Conservation (phyloP, 164 flowering plant genomes). For the Euptelea pleiosperma region DNA sequence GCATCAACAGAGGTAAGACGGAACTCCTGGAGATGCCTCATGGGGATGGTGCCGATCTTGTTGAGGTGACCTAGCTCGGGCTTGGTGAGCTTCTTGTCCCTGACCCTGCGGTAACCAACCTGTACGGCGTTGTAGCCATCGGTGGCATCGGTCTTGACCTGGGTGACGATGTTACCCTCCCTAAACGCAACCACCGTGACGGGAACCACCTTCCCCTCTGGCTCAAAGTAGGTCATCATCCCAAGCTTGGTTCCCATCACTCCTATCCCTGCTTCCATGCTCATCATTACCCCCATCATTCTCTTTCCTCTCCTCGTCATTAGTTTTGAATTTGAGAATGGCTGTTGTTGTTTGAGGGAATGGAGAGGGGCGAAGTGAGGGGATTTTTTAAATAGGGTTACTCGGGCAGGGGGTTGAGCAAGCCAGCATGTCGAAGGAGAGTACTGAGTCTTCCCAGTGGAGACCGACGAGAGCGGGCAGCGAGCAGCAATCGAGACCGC, state of each 20-base stretch:
- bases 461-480: too few relatives aligned
- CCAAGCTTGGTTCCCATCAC: constrained; percentile 97
- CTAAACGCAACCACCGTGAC: constrained; percentile 90
- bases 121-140: constrained; percentile 94
- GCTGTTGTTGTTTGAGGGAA: too few relatives aligned
- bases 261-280: constrained; percentile 89
- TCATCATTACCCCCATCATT: too few relatives aligned
- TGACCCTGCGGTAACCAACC: constrained; percentile 78
- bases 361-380: too few relatives aligned
- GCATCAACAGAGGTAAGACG: constrained; percentile 59
- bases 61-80: constrained; percentile 86
- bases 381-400: too few relatives aligned
- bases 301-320: too few relatives aligned
- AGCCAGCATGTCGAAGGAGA: too few relatives aligned
- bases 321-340: too few relatives aligned
- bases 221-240: constrained; percentile 88
- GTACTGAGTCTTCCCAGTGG: too few relatives aligned
- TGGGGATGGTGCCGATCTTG: constrained; percentile 74
- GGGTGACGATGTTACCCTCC: constrained; percentile 95
- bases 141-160: constrained; percentile 76
- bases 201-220: constrained; percentile 70
- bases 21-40: constrained; percentile 95
- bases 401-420: too few relatives aligned
- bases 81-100: constrained; percentile 81
- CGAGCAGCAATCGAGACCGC: too few relatives aligned